Base-by-base conservation (phyloP, 1,284 basidiomycete genomes). In the Ceratobasidium papillatum region DNA sequence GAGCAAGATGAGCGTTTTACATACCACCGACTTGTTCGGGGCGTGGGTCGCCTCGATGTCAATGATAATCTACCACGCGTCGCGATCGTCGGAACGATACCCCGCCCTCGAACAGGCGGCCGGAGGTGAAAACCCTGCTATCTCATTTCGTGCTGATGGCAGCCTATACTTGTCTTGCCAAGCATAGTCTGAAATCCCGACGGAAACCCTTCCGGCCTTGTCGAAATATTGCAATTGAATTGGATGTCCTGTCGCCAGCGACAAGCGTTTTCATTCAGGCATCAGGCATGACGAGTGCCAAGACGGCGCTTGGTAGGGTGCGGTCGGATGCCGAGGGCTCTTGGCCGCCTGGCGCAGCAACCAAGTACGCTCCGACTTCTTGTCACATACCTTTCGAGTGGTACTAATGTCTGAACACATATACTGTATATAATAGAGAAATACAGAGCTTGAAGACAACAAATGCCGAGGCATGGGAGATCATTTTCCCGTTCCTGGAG, bases 241-340 rank as follows among this genome's bases (percentile, higher is more conserved):
- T 45, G 59, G 59, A 43, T 9, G n/a, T 25, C 11, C 22, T 5
- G 36, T 62, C 38, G 59, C 38, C 5, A 62, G 25, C 59, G 59
- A 45, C 59, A 19, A 43, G 59, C 12, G 59, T 11, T 12, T 62
- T 22, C n/a, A 7, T 4, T 4, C n/a, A 14, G 36, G 59, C 41
- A 43, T 62, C 38, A 62, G 36, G 59, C 22, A 45, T 62, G 59
- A 62, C 59, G 59, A 62, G 41, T 62, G 59, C 59, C 59, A 62
- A 62, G 59, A 17, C 58, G 36, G 36, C 34, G 59, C 27, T 41
- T 41, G 27, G 32, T 14, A 45, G 38, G 59, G 59, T 62, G 34
- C 36, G n/a, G n/a, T 5, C n/a, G 59, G 59, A 1, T 19, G 59
- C 59, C 59, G 59, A 62, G 45, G 59, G 1, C 1, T 1, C 59